Evolutionary conservation across 805 yeast species (phyloP).

Genomic region (Metschnikowia lunata): DNA sequence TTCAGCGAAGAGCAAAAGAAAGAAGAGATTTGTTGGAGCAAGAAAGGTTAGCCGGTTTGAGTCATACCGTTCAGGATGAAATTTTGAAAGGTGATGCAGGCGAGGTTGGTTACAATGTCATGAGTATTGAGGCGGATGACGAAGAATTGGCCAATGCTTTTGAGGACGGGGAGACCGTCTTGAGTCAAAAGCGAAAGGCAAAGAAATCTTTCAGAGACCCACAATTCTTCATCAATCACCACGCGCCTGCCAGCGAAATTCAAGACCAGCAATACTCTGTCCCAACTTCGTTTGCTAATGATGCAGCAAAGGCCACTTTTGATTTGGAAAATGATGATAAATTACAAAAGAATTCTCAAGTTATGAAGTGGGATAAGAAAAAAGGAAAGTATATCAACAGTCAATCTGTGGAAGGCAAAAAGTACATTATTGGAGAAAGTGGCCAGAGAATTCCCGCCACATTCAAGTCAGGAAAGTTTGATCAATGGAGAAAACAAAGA

Average conservation of each 20-base stretch:
- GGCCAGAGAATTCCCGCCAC: conserved; percentile 92
- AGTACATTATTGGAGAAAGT: conserved; percentile 89
- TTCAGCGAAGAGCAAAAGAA: conserved; percentile 75
- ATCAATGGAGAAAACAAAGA: conserved; percentile 81
- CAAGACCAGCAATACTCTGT: conserved; percentile 74
- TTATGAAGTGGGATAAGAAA: conserved; percentile 89
- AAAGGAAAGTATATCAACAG: conserved; percentile 84
- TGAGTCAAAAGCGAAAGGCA: conserved; percentile 24
- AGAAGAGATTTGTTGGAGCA: conserved; percentile 61
- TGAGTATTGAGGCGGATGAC: conserved; percentile 40
- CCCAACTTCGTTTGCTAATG: conserved; percentile 65
- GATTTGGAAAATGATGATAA: conserved; percentile 79
- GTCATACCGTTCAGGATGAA: conserved; percentile 72
- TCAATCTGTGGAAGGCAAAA: conserved; percentile 66
- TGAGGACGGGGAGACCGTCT: conserved; percentile 47
- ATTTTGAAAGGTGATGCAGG: conserved; percentile 48
- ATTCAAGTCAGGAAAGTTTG: conserved; percentile 85
- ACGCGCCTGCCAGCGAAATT: conserved; percentile 73
- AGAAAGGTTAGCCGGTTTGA: conserved; percentile 71
- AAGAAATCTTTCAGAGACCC: conserved; percentile 64
- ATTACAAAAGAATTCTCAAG: conserved; percentile 62
- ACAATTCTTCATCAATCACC: conserved; percentile 77
- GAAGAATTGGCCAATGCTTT: conserved; percentile 45
- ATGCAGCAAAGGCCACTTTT: conserved; percentile 81
- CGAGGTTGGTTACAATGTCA: conserved; percentile 45